Percentiles rank a stretch among this genome's conserved stretches.
Conservation (phyloP, 345 rosid species). For the Tarenaya hassleriana region DNA sequence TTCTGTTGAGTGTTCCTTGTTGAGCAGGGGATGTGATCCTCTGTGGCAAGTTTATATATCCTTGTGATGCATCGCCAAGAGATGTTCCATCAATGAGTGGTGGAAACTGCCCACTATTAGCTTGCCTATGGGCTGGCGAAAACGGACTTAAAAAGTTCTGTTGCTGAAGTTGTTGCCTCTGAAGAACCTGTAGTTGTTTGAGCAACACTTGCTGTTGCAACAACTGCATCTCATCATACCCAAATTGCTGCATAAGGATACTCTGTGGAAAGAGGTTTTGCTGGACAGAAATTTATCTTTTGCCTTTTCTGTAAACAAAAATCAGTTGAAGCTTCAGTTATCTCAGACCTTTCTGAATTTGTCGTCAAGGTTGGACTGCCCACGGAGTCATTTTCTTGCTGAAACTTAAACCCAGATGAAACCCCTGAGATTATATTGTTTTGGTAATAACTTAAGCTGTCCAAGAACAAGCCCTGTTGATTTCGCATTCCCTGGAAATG, state of each 20-base stretch:
- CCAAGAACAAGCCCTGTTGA: slow-evolving; percentile 19
- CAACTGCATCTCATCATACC: slow-evolving; percentile 51
- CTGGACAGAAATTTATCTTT: no score
- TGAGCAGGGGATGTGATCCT: slow-evolving; percentile 34
- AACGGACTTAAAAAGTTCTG: slow-evolving; percentile 42
- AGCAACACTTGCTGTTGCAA: slow-evolving; percentile 63
- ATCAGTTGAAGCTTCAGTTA: slow-evolving; percentile 33
- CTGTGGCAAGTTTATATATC: slow-evolving; percentile 47
- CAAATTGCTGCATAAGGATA: slow-evolving; percentile 49
- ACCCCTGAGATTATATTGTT: slow-evolving; percentile 20
- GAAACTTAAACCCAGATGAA: slow-evolving; percentile 23
- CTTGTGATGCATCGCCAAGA: slow-evolving; percentile 41
- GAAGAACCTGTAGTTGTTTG: slow-evolving; percentile 67
- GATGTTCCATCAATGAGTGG: slow-evolving; percentile 50
- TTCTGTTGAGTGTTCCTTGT: slow-evolving; percentile 37
- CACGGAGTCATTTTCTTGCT: slow-evolving; percentile 31
- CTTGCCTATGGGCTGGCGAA: slow-evolving; percentile 36
- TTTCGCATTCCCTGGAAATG: slow-evolving; percentile 28
- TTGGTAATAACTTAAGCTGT: slow-evolving; percentile 25
- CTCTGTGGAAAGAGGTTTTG: slow-evolving; percentile 29
- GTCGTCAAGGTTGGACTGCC: slow-evolving; percentile 38
- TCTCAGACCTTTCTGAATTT: slow-evolving; percentile 39
- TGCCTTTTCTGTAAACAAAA: no score
- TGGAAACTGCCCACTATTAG: slow-evolving; percentile 34
- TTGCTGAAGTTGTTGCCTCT: slow-evolving; percentile 51